Conservation (phyloP, 225 moss, liverwort and hornwort species). For the Physcomitrellopsis africana region DNA sequence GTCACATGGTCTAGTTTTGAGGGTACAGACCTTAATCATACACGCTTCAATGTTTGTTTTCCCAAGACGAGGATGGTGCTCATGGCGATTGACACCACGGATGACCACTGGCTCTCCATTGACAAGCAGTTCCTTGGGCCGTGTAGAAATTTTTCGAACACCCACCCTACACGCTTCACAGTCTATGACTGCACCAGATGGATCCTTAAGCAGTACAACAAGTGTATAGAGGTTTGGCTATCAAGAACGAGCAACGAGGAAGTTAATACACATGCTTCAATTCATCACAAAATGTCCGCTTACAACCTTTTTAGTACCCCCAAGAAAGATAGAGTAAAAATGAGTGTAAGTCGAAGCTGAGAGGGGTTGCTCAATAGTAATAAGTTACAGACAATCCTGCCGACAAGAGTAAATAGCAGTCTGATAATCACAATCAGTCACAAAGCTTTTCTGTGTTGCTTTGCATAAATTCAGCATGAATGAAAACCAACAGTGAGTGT, state of each 20-base stretch:
- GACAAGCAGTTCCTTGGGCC: conserved; percentile 82
- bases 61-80: conserved; percentile 95
- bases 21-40: conserved; percentile 79
- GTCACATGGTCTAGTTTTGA: neutral
- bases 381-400: neutral
- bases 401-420: neutral
- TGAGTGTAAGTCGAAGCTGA: conserved; percentile 1
- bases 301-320: neutral
- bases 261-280: neutral
- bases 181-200: conserved; percentile 70
- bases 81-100: conserved; percentile 96
- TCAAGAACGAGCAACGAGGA: conserved; percentile 22
- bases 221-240: conserved; percentile 93
- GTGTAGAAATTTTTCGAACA: conserved; percentile 66
- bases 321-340: conserved; percentile 10
- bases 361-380: neutral
- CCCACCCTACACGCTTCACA: conserved; percentile 94
- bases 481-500: no score
- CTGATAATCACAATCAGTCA: neutral
- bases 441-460: no score
- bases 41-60: conserved; percentile 88
- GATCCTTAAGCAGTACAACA: conserved; percentile 73
- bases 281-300: neutral
- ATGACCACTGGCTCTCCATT: conserved; percentile 91
- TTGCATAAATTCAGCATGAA: no score